These are phyloP conservation scores for Rhizopogon vesiculosus DNA, from an alignment of 768 basidiomycete species.

Conservation along the genomic window DNA sequence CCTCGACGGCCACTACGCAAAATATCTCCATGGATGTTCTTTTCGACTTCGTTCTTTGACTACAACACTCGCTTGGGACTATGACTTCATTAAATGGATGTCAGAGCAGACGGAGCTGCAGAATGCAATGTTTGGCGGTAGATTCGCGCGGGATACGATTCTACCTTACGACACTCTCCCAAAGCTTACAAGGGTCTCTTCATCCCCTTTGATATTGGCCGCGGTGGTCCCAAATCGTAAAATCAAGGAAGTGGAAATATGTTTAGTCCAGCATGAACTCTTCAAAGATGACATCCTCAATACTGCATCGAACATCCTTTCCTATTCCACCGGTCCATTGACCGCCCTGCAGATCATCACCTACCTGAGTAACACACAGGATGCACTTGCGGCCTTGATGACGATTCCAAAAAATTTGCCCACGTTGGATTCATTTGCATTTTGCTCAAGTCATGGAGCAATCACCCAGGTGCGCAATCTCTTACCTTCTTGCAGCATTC, in stretches of 20 bases:
- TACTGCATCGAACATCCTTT: slow-evolving; percentile 15
- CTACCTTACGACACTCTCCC: slow-evolving; percentile 12
- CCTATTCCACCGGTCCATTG: slow-evolving; percentile 15
- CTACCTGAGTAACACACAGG: slow-evolving; percentile 7
- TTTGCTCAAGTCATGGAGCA: slow-evolving; percentile 21
- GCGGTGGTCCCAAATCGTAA: slow-evolving; percentile 19
- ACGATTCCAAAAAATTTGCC: slow-evolving; percentile 14
- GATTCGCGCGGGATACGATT: slow-evolving; percentile 3
- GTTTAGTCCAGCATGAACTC: slow-evolving; percentile 18
- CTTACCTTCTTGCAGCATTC: background rate
- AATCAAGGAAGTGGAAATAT: slow-evolving; percentile 20
- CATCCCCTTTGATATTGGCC: slow-evolving; percentile 19
- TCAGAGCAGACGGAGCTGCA: slow-evolving; percentile 13
- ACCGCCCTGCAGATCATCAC: slow-evolving; percentile 20
- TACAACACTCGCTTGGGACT: slow-evolving; percentile 19
- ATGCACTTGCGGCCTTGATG: slow-evolving; percentile 14
- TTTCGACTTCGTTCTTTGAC: slow-evolving; percentile 21
- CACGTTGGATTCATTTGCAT: slow-evolving; percentile 13
- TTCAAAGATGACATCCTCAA: slow-evolving; percentile 19
- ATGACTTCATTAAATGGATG: slow-evolving; percentile 14
- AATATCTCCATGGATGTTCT: slow-evolving; percentile 15
- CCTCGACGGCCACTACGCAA: slow-evolving; percentile 15
- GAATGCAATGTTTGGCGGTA: slow-evolving; percentile 20
- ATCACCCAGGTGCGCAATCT: slow-evolving; percentile 13
- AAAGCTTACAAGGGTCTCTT: slow-evolving; percentile 19